Percentiles rank a stretch among this genome's conserved stretches.
These are phyloP conservation scores for Aspergillus pseudoterreus DNA, from an alignment of 2,329 filamentous ascomycete genomes.

Conservation along the genomic window DNA sequence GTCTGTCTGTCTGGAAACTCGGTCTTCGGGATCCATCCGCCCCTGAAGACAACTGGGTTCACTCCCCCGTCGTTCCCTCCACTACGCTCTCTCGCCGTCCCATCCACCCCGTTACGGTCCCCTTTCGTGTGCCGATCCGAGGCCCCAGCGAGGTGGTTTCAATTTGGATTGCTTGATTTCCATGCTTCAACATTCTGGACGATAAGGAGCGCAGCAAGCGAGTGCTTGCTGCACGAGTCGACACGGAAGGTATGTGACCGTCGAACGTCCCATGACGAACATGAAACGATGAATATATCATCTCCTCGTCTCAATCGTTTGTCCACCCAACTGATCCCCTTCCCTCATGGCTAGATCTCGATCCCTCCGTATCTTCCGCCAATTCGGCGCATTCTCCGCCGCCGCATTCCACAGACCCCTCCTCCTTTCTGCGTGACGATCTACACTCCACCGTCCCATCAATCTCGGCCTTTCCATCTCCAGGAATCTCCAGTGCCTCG, in stretches of 20 bases:
- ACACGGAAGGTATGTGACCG: slow-evolving; percentile 41
- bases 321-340: slow-evolving; percentile 4
- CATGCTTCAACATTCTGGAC: slow-evolving; percentile 46
- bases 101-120: slow-evolving; percentile 5
- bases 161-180: slow-evolving; percentile 32
- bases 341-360: slow-evolving; percentile 31
- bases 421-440: slow-evolving; percentile 24
- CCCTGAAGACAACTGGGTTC: slow-evolving; percentile 16
- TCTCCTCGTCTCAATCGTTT: slow-evolving; percentile 1
- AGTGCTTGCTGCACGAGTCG: slow-evolving; percentile 46
- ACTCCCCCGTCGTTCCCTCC: slow-evolving; percentile 4
- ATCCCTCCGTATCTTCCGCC: slow-evolving; percentile 35
- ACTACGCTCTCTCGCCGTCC: slow-evolving; percentile 6
- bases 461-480: slow-evolving; percentile 32
- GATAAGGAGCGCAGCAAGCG: slow-evolving; percentile 45
- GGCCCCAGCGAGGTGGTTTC: slow-evolving; percentile 26
- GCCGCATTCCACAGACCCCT: slow-evolving; percentile 25
- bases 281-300: not conserved
- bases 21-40: slow-evolving; percentile 6
- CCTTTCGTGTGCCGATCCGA: slow-evolving; percentile 19
- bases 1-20: slow-evolving; percentile 10
- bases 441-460: slow-evolving; percentile 28
- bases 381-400: slow-evolving; percentile 34
- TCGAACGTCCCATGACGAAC: not conserved
- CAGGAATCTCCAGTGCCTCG: slow-evolving; percentile 35